A percentile compares a stretch with the other conserved stretches of the same genome.
phyloP scores from a whole-genome alignment of 2,329 filamentous ascomycete genomes.

The Beauveria medogensis region DNA sequence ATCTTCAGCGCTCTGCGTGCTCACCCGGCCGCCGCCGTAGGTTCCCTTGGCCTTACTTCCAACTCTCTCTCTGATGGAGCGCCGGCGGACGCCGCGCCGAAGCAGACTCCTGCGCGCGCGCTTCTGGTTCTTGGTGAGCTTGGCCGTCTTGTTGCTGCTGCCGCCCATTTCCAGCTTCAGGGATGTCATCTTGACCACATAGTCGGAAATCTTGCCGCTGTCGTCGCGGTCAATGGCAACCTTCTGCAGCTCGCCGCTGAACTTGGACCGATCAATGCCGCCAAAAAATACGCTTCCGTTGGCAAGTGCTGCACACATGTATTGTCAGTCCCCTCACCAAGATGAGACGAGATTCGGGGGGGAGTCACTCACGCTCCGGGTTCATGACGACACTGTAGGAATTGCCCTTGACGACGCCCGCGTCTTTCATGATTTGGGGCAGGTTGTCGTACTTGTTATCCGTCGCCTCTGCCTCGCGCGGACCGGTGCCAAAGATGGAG shows the following conservation, averaged over 20 bases:
- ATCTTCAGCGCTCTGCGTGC: neutral
- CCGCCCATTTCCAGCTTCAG: neutral
- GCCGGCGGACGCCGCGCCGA: neutral
- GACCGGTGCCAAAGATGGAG: neutral
- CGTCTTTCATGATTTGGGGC: neutral
- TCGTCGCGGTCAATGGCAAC: neutral
- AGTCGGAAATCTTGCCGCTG: neutral
- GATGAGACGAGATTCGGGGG: neutral
- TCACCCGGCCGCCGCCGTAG: neutral
- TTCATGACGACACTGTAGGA: neutral
- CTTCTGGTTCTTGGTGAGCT: neutral
- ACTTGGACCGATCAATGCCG: constrained; percentile 4
- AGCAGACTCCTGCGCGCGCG: neutral
- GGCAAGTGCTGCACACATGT: neutral
- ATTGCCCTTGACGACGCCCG: neutral
- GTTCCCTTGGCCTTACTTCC: neutral
- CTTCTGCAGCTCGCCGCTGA: neutral
- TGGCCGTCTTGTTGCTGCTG: neutral
- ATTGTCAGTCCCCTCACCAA: neutral
- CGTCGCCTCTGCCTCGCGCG: neutral
- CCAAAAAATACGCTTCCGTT: constrained; percentile 7
- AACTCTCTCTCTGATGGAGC: neutral
- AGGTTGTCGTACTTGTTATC: neutral
- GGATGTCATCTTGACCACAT: constrained; percentile 3
- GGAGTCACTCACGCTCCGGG: neutral